Evolutionary conservation across 169 alveolate species (phyloP), one percentile per base, ranked within the genome.

Genomic region (Plasmodium billcollinsi): DNA sequence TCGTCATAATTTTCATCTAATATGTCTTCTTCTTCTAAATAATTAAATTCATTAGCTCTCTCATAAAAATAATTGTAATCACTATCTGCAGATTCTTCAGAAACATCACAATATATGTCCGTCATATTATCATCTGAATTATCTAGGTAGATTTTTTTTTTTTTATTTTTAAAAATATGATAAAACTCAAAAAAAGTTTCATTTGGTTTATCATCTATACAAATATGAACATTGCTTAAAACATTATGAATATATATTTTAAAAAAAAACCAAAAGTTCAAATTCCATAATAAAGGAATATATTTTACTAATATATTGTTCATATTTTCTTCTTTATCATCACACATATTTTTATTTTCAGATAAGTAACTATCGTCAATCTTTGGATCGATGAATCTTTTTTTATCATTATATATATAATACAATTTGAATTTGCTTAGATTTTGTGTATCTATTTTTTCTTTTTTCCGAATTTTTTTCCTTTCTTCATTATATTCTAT

Each of bases 151-250:
- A 80, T 52, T 62, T 80, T 80, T 69, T 80, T 80, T 67, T 80
- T 80, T 14, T 80, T 66, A 62, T 80, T 80, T 49, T 80, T 80
- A 47, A 80, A 80, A 29, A 56, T 56, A 6, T 58, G 18, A 72
- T 52, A 80, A 80, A 80, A 80, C 14, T 80, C 90, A 61, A 80
- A 80, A 67, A 80, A 80, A 0, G 83, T 54, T 69, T 80, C 90
- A 49, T 67, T 80, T 18, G 69, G 90, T 29, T 66, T 80, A 1
- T 80, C 90, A 18, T 80, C 65, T 12, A 62, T 69, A 45, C 90
- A 80, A 33, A 80, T 80, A 47, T 80, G 83, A 14, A 66, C 83
- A 59, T 80, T 67, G 1, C 83, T 80, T 54, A 80, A 80, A 45
- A 56, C 70, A 54, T 80, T 69, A 49, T 80, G 90, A 26, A 80